A percentile compares a stretch with the other conserved stretches of the same genome.
Conservation (phyloP, 768 basidiomycete species). For the Polyporus arcularius region DNA sequence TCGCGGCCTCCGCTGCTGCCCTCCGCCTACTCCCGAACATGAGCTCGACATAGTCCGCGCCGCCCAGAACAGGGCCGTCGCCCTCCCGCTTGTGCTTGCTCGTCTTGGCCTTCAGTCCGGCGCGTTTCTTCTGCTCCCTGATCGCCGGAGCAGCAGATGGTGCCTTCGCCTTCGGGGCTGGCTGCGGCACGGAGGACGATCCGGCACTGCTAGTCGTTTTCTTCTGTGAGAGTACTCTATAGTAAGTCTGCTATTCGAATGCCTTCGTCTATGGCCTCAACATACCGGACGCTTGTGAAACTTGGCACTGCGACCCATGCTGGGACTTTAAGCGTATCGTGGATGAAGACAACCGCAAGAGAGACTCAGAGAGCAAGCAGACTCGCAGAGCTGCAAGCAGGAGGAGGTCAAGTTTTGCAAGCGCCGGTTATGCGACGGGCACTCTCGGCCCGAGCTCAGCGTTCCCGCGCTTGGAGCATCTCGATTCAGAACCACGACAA, state of each 20-base stretch:
- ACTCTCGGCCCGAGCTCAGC: too few species aligned
- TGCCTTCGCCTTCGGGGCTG: constrained; percentile 4
- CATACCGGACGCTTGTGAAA: constrained; percentile 61
- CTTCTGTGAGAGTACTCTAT: background rate
- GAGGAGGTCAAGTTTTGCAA: too few species aligned
- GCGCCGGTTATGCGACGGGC: too few species aligned
- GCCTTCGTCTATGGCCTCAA: background rate
- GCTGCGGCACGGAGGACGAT: constrained; percentile 8
- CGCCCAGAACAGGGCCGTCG: constrained; percentile 58
- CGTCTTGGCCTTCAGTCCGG: constrained; percentile 48
- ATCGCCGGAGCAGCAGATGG: constrained; percentile 23
- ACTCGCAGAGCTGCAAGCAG: too few species aligned
- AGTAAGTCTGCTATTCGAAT: background rate
- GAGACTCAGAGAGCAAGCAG: too few species aligned
- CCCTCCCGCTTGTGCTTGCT: constrained; percentile 25
- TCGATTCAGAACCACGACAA: too few species aligned
- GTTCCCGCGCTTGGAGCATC: too few species aligned
- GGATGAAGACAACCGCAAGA: too few species aligned
- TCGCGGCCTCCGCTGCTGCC: constrained; percentile 65
- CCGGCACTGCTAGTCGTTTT: constrained; percentile 28
- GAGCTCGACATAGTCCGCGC: constrained; percentile 74
- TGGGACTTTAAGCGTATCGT: too few species aligned
- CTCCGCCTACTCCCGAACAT: constrained; percentile 72
- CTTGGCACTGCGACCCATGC: constrained; percentile 70
- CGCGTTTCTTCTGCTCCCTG: constrained; percentile 46